Percentiles rank a stretch among this genome's conserved stretches.
Evolutionary conservation across 208 protist genomes (phyloP).

Genomic region (Trypanosomatidae sp.): DNA sequence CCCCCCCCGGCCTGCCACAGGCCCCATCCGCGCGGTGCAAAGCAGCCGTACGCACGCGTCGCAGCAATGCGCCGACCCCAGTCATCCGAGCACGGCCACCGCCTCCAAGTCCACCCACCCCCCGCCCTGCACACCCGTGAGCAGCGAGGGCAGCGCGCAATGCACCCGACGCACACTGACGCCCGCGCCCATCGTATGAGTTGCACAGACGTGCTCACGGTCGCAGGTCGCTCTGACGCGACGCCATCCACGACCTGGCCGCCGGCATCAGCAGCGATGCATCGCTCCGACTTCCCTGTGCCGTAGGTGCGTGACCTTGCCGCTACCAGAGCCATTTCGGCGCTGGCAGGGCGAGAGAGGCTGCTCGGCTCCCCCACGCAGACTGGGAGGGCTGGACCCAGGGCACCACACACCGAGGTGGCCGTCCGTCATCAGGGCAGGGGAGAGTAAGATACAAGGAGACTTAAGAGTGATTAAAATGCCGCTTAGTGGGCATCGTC

Average conservation of each 20-base stretch:
- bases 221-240: too few species aligned
- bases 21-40: neutral
- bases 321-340: neutral
- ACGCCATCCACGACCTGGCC: too few species aligned
- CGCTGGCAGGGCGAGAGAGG: neutral
- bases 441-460: neutral
- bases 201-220: too few species aligned
- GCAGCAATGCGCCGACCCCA: neutral
- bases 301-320: neutral
- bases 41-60: neutral
- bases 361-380: conserved; percentile 6
- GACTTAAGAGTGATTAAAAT: neutral
- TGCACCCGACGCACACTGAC: too few species aligned
- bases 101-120: neutral
- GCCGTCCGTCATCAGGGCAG: neutral
- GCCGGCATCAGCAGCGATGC: too few species aligned
- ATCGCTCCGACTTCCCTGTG: too few species aligned
- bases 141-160: too few species aligned
- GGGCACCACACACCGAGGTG: neutral
- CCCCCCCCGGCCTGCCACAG: neutral
- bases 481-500: neutral
- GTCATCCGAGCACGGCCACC: neutral
- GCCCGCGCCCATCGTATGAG: too few species aligned
- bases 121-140: too few species aligned
- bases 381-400: neutral